Percentiles rank a stretch among this genome's conserved stretches.
These are phyloP conservation scores for Apophysomyces ossiformis DNA, from an alignment of 371 early-diverging fungal genomes.

Conservation along the genomic window DNA sequence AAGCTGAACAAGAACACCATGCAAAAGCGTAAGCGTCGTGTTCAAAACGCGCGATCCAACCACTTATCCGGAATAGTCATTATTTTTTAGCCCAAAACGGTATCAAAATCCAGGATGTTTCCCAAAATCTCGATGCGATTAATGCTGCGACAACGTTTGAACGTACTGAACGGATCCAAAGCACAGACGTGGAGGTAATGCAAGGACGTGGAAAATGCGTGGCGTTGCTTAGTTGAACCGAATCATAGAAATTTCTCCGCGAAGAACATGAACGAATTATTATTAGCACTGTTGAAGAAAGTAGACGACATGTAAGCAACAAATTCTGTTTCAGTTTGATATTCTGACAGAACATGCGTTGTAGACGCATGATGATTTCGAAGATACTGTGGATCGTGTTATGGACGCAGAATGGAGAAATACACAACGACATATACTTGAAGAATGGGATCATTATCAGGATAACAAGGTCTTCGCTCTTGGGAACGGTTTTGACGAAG, in stretches of 20 bases:
- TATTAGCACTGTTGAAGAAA: constrained; percentile 73
- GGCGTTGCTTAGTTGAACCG: neutral
- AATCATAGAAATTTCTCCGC: constrained; percentile 60
- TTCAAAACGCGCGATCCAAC: neutral
- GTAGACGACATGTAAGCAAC: constrained; percentile 50
- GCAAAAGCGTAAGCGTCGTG: constrained; percentile 24
- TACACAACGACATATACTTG: constrained; percentile 18
- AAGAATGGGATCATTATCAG: constrained; percentile 29
- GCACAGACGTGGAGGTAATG: constrained; percentile 77
- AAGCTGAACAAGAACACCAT: constrained; percentile 23
- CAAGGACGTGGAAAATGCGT: neutral
- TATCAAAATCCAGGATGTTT: constrained; percentile 70
- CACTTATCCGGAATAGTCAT: constrained; percentile 35
- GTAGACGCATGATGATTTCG: constrained; percentile 15
- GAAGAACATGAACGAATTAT: constrained; percentile 79
- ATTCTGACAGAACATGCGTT: neutral
- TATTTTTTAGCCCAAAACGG: constrained; percentile 75
- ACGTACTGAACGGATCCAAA: constrained; percentile 62
- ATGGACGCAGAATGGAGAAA: constrained; percentile 17
- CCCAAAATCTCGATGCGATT: constrained; percentile 59
- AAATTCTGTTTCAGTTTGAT: no score
- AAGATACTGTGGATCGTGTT: constrained; percentile 12
- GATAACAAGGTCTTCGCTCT: constrained; percentile 8
- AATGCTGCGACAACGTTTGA: constrained; percentile 72
- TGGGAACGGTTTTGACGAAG: constrained; percentile 5